A percentile compares a stretch with the other conserved stretches of the same genome.
Conservation (phyloP, 805 yeast species). For the Barnettozyma pratensis region DNA sequence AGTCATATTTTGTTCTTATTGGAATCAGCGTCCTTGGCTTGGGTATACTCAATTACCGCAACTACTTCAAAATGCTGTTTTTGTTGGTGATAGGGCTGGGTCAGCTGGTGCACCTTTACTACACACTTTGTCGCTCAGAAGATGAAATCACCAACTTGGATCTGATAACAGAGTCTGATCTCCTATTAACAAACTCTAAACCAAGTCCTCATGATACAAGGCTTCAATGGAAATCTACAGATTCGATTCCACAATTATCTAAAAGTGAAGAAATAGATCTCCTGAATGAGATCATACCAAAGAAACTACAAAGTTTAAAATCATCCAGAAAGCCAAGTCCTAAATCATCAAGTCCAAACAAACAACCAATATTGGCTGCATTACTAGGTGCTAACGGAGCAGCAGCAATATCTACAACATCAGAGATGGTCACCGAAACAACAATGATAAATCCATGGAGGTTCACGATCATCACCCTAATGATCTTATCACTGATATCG, state of each 20-base stretch:
- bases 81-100: neutral
- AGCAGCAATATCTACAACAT: neutral
- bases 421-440: neutral
- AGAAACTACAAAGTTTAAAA: neutral
- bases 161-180: conserved; percentile 3
- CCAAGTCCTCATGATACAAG: neutral
- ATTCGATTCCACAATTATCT: neutral
- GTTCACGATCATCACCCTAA: conserved; percentile 22
- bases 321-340: neutral
- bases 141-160: conserved; percentile 2
- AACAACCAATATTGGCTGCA: conserved; percentile 4
- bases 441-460: neutral
- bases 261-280: neutral
- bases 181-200: neutral
- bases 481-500: conserved; percentile 18
- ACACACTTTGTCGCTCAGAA: neutral
- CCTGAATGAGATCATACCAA: neutral
- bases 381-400: conserved; percentile 1
- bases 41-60: neutral
- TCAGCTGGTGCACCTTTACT: neutral
- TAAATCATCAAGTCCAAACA: neutral
- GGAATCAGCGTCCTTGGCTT: neutral
- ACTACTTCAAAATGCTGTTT: neutral
- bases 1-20: conserved; percentile 1
- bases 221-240: neutral